phyloP scores from a whole-genome alignment of 805 yeast species.

The Nakazawaea siamensis region DNA sequence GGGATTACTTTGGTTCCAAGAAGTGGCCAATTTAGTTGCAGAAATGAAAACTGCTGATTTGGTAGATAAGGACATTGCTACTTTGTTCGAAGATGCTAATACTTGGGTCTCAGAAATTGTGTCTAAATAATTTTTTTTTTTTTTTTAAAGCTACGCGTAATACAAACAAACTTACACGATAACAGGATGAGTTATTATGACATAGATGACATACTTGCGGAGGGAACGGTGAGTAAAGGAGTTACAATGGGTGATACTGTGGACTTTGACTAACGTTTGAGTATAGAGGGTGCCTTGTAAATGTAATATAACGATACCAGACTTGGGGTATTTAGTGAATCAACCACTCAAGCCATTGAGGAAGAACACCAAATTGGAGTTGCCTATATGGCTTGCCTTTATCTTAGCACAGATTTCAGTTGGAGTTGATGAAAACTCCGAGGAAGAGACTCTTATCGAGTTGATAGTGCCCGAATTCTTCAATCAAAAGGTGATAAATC shows the following conservation, averaged over 20 bases:
- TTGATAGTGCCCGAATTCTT: slow-evolving; percentile 68
- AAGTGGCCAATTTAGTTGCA: slow-evolving; percentile 1
- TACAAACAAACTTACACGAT: not conserved
- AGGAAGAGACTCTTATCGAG: slow-evolving; percentile 46
- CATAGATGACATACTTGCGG: slow-evolving; percentile 68
- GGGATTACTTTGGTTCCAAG: slow-evolving; percentile 6
- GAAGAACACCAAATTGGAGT: slow-evolving; percentile 57
- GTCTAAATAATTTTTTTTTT: not conserved
- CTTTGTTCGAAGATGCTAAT: slow-evolving; percentile 2
- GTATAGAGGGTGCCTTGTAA: slow-evolving; percentile 61
- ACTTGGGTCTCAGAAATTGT: slow-evolving; percentile 4
- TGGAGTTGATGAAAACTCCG: slow-evolving; percentile 22
- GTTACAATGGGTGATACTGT: not conserved
- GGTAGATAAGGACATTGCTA: not conserved
- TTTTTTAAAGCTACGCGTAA: not conserved
- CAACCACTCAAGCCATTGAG: slow-evolving; percentile 56
- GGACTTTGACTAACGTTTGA: not conserved
- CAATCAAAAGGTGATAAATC: slow-evolving; percentile 59
- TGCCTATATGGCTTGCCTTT: slow-evolving; percentile 88
- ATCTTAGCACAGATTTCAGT: slow-evolving; percentile 48
- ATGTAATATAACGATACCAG: slow-evolving; percentile 73
- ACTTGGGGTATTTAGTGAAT: slow-evolving; percentile 81
- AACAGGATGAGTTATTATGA: slow-evolving; percentile 46
- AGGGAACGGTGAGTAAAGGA: slow-evolving; percentile 35
- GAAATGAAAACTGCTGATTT: not conserved